Evolutionary conservation across 345 rosid species (phyloP).

Genomic region (Aurinia saxatilis): DNA sequence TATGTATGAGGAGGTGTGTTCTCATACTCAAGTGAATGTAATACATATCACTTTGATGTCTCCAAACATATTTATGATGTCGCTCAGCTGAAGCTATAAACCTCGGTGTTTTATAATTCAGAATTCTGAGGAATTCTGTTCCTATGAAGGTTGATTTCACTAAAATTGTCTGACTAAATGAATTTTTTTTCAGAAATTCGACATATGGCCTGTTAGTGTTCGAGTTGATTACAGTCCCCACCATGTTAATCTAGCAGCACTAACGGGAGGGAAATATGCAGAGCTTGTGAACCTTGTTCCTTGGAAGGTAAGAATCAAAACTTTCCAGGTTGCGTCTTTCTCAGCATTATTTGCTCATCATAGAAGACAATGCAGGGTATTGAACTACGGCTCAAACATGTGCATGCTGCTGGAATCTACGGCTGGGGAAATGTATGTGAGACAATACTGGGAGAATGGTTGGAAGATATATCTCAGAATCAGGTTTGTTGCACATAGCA

Average conservation of each 20-base stretch:
- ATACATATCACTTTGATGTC: not conserved
- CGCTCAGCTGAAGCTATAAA: not conserved
- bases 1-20: not conserved
- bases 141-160: not conserved
- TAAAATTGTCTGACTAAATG: conserved; percentile 25
- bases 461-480: conserved; percentile 92
- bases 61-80: not conserved
- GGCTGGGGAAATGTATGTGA: conserved; percentile 88
- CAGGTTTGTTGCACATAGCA: conserved; percentile 43
- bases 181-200: conserved; percentile 62
- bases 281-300: conserved; percentile 93
- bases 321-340: not conserved
- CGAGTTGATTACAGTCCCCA: conserved; percentile 88
- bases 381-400: conserved; percentile 86
- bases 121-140: not conserved
- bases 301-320: conserved; percentile 69
- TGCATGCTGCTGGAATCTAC: conserved; percentile 74
- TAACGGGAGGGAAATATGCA: conserved; percentile 77
- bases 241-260: conserved; percentile 84
- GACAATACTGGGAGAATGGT: conserved; percentile 80
- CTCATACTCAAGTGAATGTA: conserved; percentile 1
- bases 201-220: conserved; percentile 68
- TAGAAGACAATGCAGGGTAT: conserved; percentile 61
- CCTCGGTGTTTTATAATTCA: not conserved
- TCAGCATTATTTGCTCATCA: conserved; percentile 11